Percentiles rank a stretch among this genome's conserved stretches.
These are phyloP conservation scores for Boletellus emodensis DNA, from an alignment of 768 basidiomycete genomes.

Conservation along the genomic window DNA sequence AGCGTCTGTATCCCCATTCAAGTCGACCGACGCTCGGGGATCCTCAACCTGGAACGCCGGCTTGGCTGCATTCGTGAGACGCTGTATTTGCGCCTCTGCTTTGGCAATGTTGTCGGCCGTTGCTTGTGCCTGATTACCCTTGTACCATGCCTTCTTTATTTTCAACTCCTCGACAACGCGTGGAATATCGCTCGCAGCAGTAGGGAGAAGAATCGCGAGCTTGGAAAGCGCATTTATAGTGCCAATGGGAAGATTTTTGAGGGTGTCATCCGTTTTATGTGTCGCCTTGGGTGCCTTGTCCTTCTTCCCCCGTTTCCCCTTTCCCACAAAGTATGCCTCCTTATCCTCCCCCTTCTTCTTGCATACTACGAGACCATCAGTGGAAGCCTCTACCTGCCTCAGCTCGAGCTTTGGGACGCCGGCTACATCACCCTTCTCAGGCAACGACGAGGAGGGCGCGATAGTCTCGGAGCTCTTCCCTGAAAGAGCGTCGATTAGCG, in stretches of 20 bases:
- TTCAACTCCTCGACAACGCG: conserved; percentile 87
- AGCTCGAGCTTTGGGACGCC: conserved; percentile 80
- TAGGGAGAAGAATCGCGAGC: conserved; percentile 88
- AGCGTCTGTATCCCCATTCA: conserved; percentile 37
- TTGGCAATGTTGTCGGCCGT: conserved; percentile 78
- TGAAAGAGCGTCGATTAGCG: conserved; percentile 80
- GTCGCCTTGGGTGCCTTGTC: conserved; percentile 39
- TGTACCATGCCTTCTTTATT: conserved; percentile 93
- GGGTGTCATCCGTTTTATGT: conserved; percentile 31
- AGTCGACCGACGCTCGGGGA: conserved; percentile 26
- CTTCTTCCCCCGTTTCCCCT: conserved; percentile 63
- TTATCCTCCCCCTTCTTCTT: conserved; percentile 95
- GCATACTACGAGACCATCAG: conserved; percentile 63
- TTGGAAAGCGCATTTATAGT: conserved; percentile 83
- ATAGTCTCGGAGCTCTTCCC: conserved; percentile 54
- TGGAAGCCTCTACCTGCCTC: conserved; percentile 71
- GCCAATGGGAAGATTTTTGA: conserved; percentile 70
- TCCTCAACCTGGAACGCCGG: conserved; percentile 31
- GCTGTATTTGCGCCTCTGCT: conserved; percentile 71
- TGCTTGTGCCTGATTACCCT: conserved; percentile 81
- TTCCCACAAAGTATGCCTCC: conserved; percentile 75
- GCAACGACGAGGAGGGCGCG: conserved; percentile 38
- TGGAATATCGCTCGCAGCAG: conserved; percentile 67
- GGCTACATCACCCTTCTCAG: conserved; percentile 43
- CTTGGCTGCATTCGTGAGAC: conserved; percentile 46